These are phyloP conservation scores for Fusarium anguioides DNA, from an alignment of 2,329 filamentous ascomycete species.

Conservation along the genomic window DNA sequence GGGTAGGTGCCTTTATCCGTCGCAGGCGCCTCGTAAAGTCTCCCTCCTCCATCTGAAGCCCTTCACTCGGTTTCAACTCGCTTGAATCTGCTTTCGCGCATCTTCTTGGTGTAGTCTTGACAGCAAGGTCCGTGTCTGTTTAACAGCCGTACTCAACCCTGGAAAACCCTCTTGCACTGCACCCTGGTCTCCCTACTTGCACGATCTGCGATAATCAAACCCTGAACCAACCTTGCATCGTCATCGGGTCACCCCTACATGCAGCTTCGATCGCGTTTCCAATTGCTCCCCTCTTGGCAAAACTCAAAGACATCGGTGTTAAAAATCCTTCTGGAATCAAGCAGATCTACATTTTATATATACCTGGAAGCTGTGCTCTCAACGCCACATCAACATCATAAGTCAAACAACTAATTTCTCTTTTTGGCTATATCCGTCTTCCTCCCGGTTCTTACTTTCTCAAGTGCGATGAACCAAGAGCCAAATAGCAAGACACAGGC, in stretches of 20 bases:
- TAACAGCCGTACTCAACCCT: neutral
- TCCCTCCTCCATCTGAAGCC: conserved; percentile 28
- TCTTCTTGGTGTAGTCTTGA: neutral
- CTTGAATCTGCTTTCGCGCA: neutral
- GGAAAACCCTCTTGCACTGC: conserved; percentile 4
- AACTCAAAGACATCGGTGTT: neutral
- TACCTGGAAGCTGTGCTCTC: neutral
- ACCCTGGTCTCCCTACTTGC: neutral
- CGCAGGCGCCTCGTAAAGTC: conserved; percentile 18
- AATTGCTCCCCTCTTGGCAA: neutral
- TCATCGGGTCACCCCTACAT: conserved; percentile 4
- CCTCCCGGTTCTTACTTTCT: conserved; percentile 13
- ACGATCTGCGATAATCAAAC: neutral
- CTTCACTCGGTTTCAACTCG: neutral
- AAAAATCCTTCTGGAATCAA: neutral
- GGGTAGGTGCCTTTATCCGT: conserved; percentile 2
- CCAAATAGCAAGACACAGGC: conserved; percentile 15
- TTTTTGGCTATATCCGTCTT: conserved; percentile 32
- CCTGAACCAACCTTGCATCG: conserved; percentile 7
- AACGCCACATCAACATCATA: neutral
- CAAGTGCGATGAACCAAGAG: conserved; percentile 22
- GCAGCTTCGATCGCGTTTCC: neutral
- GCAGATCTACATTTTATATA: neutral
- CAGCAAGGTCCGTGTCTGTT: neutral
- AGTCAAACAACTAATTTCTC: neutral